Evolutionary conservation across 2,329 filamentous ascomycete species (phyloP), one percentile per base, ranked within the genome.

Genomic region (Cladobotryum mycophilum): DNA sequence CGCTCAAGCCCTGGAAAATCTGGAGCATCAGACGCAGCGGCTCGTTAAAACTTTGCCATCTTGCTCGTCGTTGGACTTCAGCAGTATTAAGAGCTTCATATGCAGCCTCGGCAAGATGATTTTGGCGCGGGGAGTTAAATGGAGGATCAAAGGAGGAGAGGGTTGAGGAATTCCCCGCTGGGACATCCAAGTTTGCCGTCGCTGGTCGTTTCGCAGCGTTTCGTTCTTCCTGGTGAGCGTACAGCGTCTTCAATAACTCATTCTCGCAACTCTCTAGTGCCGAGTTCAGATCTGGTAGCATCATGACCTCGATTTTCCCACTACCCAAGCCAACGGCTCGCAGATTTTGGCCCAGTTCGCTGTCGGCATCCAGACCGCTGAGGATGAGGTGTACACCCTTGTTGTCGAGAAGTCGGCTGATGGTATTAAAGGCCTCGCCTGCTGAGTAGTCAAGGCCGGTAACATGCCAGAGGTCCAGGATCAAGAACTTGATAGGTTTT

Each of bases 201-300:
- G 70, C 64, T 45, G 67, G 54, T 55, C 68, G 68, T 59, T 72
- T 69, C 62, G 70, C 68, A 65, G 67, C 67, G 62, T 69, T 72
- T 9, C 81, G 69, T 9, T 80, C 78, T 54, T 88, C 84, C 58
- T 85, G 85, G 56, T 79, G 82, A 36, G 78, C 79, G 63, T 92
- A 92, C 36, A 91, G 81, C 0, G 85, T 85, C 62, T 88, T 90
- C 41, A 99, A 78, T 5, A 96, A 80, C 60, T 95, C 88, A 60
- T 99, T 99, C 65, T 99, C 93, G 67, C 92, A 97, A 56, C 84
- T 88, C 64, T 99, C 93, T 1, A 99, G 76, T 0, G 92, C 92
- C 5, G 89, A 91, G 66, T 99, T 99, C 48, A 99, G 80, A 56
- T 95, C 85, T 40, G 90, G 86, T 58, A 96, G 89, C 49, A 96